These are phyloP conservation scores for Margaritispora aquatica DNA, from an alignment of 495 filamentous ascomycete species.

Conservation along the genomic window DNA sequence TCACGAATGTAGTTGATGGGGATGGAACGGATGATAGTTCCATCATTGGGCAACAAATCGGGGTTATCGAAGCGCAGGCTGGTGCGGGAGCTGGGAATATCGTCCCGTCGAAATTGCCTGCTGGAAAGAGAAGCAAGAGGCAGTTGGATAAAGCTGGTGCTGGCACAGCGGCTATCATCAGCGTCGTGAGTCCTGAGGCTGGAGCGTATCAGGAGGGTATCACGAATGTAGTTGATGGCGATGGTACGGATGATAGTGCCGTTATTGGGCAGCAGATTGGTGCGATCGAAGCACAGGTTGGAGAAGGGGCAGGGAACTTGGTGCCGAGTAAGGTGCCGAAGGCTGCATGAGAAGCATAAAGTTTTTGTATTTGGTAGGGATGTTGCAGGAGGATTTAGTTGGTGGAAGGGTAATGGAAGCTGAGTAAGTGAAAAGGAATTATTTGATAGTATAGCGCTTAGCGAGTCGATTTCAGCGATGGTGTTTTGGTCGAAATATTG, in stretches of 20 bases:
- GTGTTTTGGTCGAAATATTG: background rate
- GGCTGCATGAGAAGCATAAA: background rate
- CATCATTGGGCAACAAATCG: conserved; percentile 4
- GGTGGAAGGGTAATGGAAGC: background rate
- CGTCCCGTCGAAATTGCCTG: too few relatives aligned
- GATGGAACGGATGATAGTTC: conserved; percentile 5
- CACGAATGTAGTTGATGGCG: conserved; percentile 1
- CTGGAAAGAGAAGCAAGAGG: too few relatives aligned
- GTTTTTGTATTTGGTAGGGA: background rate
- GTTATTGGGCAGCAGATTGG: conserved; percentile 1
- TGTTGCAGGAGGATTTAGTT: background rate
- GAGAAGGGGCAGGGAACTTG: conserved; percentile 10
- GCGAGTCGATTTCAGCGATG: background rate
- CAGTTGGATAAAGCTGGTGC: too few relatives aligned
- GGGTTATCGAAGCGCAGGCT: conserved; percentile 5
- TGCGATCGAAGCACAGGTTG: background rate
- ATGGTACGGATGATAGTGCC: conserved; percentile 5
- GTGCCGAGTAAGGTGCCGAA: background rate
- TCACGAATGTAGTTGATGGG: conserved; percentile 6
- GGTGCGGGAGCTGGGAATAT: conserved; percentile 6
- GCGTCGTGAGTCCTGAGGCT: background rate
- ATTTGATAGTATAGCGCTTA: background rate
- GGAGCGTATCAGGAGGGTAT: conserved; percentile 4
- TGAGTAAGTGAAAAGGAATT: background rate
- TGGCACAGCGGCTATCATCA: conserved; percentile 1